These are phyloP conservation scores for Lachnellula willkommii DNA, from an alignment of 2,329 filamentous ascomycete species.

Conservation along the genomic window DNA sequence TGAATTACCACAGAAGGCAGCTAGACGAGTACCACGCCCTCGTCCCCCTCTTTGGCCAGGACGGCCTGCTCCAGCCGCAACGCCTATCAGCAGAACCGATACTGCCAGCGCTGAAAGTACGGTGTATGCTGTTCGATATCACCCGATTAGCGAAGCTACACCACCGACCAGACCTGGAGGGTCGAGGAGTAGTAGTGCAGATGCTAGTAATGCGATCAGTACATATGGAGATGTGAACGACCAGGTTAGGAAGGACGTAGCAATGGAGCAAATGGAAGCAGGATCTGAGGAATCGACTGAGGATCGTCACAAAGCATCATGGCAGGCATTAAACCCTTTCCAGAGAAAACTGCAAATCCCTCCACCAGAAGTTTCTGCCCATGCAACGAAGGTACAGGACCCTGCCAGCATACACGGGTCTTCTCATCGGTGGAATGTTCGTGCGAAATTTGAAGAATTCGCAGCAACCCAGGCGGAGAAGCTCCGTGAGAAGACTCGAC, in stretches of 20 bases:
- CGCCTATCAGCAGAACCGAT: constrained; percentile 56
- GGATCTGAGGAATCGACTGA: constrained; percentile 1
- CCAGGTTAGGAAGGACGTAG: constrained; percentile 1
- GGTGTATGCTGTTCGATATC: constrained; percentile 58
- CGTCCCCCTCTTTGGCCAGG: constrained; percentile 43
- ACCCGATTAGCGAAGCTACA: constrained; percentile 44
- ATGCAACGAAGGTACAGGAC: constrained; percentile 18
- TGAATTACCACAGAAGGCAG: constrained; percentile 5
- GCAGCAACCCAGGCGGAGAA: constrained; percentile 56
- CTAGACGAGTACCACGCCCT: constrained; percentile 14
- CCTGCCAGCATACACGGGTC: constrained; percentile 14
- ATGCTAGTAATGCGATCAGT: constrained; percentile 9
- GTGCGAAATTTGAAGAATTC: constrained; percentile 54
- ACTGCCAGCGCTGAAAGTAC: constrained; percentile 60
- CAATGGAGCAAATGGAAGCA: constrained; percentile 15
- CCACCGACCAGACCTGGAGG: constrained; percentile 11
- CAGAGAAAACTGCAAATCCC: constrained; percentile 22
- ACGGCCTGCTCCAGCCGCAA: constrained; percentile 49
- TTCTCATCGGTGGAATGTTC: constrained; percentile 48
- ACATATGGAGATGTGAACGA: constrained; percentile 22
- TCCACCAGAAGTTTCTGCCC: constrained; percentile 30
- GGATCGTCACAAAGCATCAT: constrained; percentile 9
- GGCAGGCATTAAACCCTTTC: constrained; percentile 29
- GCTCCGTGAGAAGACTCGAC: constrained; percentile 50
- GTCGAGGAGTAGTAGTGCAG: constrained; percentile 24